These are phyloP conservation scores for Yamadazyma paraphyllophila DNA, from an alignment of 805 yeast species.

Conservation along the genomic window DNA sequence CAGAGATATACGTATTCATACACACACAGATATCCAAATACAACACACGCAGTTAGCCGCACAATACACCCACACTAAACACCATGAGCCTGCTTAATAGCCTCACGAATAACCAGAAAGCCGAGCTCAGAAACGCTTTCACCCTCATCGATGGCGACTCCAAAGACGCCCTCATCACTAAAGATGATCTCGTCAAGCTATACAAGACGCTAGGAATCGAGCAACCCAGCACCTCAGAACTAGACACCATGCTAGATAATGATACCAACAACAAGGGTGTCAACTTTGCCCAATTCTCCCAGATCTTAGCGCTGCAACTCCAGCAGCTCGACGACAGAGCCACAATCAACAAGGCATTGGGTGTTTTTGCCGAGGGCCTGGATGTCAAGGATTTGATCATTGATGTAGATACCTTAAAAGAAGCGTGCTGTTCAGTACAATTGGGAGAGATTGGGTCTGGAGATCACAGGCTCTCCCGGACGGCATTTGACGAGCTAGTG, in stretches of 20 bases:
- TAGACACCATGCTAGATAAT: conserved; percentile 48
- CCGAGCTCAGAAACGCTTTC: conserved; percentile 70
- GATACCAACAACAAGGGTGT: conserved; percentile 29
- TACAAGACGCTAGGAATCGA: conserved; percentile 53
- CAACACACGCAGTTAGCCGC: not conserved
- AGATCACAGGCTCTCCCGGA: conserved; percentile 38
- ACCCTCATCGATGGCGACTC: conserved; percentile 75
- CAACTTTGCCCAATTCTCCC: conserved; percentile 64
- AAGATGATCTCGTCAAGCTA: conserved; percentile 53
- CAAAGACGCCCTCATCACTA: conserved; percentile 63
- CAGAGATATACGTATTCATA: not conserved
- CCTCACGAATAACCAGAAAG: conserved; percentile 61
- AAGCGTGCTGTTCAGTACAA: conserved; percentile 46
- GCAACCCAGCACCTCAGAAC: conserved; percentile 39
- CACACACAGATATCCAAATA: not conserved
- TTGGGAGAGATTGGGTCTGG: conserved; percentile 47
- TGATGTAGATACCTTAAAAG: conserved; percentile 47
- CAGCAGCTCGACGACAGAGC: conserved; percentile 51
- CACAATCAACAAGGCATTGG: conserved; percentile 56
- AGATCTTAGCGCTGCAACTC: conserved; percentile 57
- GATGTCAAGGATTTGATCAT: conserved; percentile 39
- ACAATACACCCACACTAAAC: not conserved
- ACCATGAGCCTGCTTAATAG: conserved; percentile 7
- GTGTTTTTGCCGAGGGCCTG: conserved; percentile 43
- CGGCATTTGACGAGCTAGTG: conserved; percentile 51